Base-by-base conservation (phyloP, 768 basidiomycete genomes). In the Ramaria rubella region DNA sequence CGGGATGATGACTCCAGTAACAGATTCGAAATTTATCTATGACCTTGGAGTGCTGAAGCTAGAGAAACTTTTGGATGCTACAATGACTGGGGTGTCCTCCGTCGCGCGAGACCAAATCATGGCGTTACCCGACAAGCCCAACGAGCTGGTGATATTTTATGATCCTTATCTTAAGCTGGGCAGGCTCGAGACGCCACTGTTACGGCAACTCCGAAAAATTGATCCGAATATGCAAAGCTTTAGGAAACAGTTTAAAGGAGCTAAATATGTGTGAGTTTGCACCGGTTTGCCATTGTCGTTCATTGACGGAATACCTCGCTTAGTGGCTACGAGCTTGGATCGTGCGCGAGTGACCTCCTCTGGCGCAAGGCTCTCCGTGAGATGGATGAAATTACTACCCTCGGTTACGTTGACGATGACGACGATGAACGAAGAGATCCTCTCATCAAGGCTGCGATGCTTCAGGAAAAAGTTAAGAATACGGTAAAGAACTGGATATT, bases 321-420 rank as follows among this genome's bases (percentile, higher is more conserved):
- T n/a, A 56, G 55, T 46, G 55, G 44, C 5, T 49, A 31, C 21
- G 81, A 87, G 63, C 64, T 90, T 29, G 89, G 89, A 6, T 61
- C 76, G 34, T 89, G 84, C 60, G 87, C 85, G 48, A 75, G 82
- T 34, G 86, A 90, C 61, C 70, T 88, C 33, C 70, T 85, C 49
- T 90, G 86, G 87, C 75, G 82, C 60, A 76, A 75, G 42, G 76
- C 76, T 21, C 60, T 79, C 45, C 76, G 72, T 59, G 71, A 72
- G 4, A 68, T 73, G 30, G 75, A 76, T 50, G 56, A 49, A 24
- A 30, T 12, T 14, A 29, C 24, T 14, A 27, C 63, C 9, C 58
- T 59, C 44, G 58, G 65, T 49, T 61, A 62, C n/a, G 64, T 66
- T 31, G 52, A 45, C 31, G 40, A 58, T 49, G 65, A 71, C 46